Percentiles rank a stretch among this genome's conserved stretches.
These are phyloP conservation scores for Colletotrichum incanum DNA, from an alignment of 2,329 filamentous ascomycete genomes.

Conservation along the genomic window DNA sequence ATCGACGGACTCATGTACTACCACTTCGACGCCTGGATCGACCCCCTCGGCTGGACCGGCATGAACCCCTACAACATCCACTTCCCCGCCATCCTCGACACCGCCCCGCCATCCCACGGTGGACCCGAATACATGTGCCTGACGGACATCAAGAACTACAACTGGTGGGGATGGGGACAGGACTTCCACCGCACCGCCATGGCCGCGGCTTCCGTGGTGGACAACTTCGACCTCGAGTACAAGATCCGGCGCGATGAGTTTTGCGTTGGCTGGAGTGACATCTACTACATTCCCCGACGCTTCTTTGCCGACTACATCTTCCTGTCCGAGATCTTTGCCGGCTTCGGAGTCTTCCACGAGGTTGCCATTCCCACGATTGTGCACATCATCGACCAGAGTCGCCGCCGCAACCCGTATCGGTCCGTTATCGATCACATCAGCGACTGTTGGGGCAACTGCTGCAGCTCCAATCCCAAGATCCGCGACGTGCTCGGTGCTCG, in stretches of 20 bases:
- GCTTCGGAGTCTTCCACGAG: slow-evolving; percentile 50
- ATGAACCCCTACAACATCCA: slow-evolving; percentile 50
- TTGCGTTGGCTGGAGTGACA: slow-evolving; percentile 53
- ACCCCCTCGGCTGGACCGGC: slow-evolving; percentile 48
- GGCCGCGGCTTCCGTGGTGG: slow-evolving; percentile 41
- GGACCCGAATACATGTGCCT: slow-evolving; percentile 46
- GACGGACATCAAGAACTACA: slow-evolving; percentile 43
- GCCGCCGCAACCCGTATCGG: slow-evolving; percentile 42
- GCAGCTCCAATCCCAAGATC: slow-evolving; percentile 42
- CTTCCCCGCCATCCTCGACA: slow-evolving; percentile 46
- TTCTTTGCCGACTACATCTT: slow-evolving; percentile 53
- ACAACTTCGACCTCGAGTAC: slow-evolving; percentile 46
- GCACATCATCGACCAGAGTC: slow-evolving; percentile 51
- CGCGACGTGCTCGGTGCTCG: slow-evolving; percentile 42
- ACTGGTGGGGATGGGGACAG: slow-evolving; percentile 47
- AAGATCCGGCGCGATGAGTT: slow-evolving; percentile 47
- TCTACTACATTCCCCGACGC: slow-evolving; percentile 53
- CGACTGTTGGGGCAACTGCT: slow-evolving; percentile 46
- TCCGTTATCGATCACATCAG: slow-evolving; percentile 43
- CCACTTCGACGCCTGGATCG: slow-evolving; percentile 54
- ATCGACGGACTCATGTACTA: slow-evolving; percentile 52
- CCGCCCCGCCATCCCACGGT: slow-evolving; percentile 41
- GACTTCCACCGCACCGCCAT: slow-evolving; percentile 44
- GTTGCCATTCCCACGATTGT: slow-evolving; percentile 52
- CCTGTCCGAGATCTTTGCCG: slow-evolving; percentile 47